Percentiles rank a stretch among this genome's conserved stretches.
phyloP scores from a whole-genome alignment of 2,329 filamentous ascomycete genomes.

The Colletotrichum karsti region DNA sequence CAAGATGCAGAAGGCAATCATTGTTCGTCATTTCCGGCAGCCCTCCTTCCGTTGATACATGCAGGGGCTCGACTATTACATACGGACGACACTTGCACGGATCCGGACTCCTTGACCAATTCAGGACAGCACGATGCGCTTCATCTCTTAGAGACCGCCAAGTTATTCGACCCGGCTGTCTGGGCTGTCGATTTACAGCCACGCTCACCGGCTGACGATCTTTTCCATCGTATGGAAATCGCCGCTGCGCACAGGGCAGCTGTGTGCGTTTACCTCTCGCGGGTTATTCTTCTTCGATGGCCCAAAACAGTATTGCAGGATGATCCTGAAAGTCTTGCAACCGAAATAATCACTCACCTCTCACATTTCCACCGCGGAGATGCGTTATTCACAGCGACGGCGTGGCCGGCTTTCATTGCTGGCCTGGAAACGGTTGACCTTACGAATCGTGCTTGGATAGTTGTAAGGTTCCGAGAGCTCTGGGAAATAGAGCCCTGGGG shows the following conservation, averaged over 20 bases:
- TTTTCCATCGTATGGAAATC: background rate
- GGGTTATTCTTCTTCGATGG: background rate
- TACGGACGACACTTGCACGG: background rate
- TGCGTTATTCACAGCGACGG: constrained; percentile 1
- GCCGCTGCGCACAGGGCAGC: constrained; percentile 2
- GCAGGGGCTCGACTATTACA: background rate
- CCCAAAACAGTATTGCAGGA: background rate
- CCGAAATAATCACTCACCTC: background rate
- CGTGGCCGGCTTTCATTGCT: constrained; percentile 10
- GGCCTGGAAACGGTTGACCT: background rate
- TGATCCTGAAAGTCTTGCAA: background rate
- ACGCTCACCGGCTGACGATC: background rate
- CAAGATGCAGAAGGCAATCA: constrained; percentile 9
- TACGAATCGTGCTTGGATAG: background rate
- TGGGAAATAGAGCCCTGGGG: background rate
- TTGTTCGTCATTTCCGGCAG: background rate
- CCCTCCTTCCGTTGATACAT: constrained; percentile 2
- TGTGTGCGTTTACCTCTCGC: background rate
- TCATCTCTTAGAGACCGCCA: background rate
- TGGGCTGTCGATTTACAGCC: background rate
- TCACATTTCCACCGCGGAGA: background rate
- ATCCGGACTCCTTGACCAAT: background rate
- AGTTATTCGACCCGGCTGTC: background rate
- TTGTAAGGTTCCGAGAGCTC: background rate
- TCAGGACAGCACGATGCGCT: background rate